These are phyloP conservation scores for Coemansia pectinata DNA, from an alignment of 192 early-diverging fungal species.

Conservation along the genomic window DNA sequence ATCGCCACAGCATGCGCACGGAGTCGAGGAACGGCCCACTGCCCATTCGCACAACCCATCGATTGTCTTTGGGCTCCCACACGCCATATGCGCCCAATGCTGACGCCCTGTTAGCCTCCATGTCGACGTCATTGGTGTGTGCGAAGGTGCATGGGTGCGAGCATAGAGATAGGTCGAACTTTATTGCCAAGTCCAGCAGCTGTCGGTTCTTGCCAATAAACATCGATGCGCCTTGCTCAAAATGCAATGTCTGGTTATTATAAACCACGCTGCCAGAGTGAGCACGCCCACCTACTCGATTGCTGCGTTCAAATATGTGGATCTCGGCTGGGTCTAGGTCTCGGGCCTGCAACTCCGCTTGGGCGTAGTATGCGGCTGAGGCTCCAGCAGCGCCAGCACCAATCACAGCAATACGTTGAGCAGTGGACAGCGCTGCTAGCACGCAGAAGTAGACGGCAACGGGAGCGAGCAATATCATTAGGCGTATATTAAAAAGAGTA, in stretches of 20 bases:
- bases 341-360: constrained; percentile 8
- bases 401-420: constrained; percentile 13
- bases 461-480: not conserved
- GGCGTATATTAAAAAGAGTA: not conserved
- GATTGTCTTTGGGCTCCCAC: constrained; percentile 16
- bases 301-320: constrained; percentile 28
- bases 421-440: not conserved
- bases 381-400: constrained; percentile 25
- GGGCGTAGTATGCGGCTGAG: constrained; percentile 17
- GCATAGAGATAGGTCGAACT: constrained; percentile 34
- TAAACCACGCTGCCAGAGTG: constrained; percentile 15
- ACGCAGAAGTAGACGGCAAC: not conserved
- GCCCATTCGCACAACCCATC: constrained; percentile 20
- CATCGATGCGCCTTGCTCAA: constrained; percentile 38
- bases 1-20: constrained; percentile 24
- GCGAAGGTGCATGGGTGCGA: constrained; percentile 33
- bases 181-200: constrained; percentile 18
- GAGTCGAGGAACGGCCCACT: constrained; percentile 6
- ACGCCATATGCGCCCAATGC: constrained; percentile 17
- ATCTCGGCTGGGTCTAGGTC: constrained; percentile 11
- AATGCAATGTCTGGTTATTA: constrained; percentile 19
- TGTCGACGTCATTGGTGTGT: not conserved
- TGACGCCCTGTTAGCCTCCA: not conserved
- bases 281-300: constrained; percentile 21
- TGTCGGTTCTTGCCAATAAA: constrained; percentile 33